Evolutionary conservation across 495 filamentous ascomycete species (phyloP).

Genomic region (Hamigera avellanea): DNA sequence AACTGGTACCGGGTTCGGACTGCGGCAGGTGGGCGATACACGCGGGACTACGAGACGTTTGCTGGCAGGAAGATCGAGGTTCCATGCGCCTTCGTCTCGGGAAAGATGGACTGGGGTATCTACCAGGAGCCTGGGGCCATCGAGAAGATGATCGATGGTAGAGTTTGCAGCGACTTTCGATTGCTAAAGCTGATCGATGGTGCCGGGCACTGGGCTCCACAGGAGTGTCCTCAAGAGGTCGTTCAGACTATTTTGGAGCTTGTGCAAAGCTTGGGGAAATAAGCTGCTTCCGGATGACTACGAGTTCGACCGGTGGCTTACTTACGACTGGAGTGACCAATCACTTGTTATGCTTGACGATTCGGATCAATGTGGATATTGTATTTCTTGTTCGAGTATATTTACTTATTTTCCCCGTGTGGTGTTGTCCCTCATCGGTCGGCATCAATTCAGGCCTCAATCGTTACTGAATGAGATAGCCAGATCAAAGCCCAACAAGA

Average conservation of each 20-base stretch:
- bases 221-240: conserved; percentile 49
- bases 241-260: conserved; percentile 37
- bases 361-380: too few relatives aligned
- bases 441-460: too few relatives aligned
- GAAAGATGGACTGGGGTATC: conserved; percentile 53
- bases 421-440: too few relatives aligned
- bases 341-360: too few relatives aligned
- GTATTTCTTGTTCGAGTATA: too few relatives aligned
- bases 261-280: not conserved
- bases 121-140: conserved; percentile 55
- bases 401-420: too few relatives aligned
- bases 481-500: too few relatives aligned
- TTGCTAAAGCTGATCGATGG: conserved; percentile 40
- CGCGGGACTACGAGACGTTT: conserved; percentile 44
- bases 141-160: conserved; percentile 37
- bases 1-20: conserved; percentile 59
- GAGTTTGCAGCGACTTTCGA: conserved; percentile 38
- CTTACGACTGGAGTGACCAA: too few relatives aligned
- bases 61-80: conserved; percentile 52
- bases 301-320: too few relatives aligned
- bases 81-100: conserved; percentile 47
- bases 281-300: too few relatives aligned
- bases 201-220: conserved; percentile 57
- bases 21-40: conserved; percentile 26
- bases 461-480: too few relatives aligned